Conservation (phyloP, 805 yeast genomes). For the Candida xiaguanensis region DNA sequence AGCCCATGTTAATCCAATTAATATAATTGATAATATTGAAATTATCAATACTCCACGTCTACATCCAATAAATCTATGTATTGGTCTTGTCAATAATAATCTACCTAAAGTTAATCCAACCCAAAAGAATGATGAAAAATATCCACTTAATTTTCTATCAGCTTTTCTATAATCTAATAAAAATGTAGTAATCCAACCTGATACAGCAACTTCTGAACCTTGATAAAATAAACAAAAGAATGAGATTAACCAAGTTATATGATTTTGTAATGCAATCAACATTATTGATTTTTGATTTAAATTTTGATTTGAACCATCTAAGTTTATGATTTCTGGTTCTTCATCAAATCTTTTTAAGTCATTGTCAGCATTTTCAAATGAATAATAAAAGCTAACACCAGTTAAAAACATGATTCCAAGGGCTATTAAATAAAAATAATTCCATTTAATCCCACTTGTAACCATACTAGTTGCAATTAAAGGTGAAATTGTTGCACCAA, state of each 20-base stretch:
- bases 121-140: slow-evolving; percentile 70
- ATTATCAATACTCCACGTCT: slow-evolving; percentile 41
- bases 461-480: slow-evolving; percentile 57
- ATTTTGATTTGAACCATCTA: background rate
- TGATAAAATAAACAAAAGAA: slow-evolving; percentile 56
- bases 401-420: slow-evolving; percentile 35
- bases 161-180: slow-evolving; percentile 53
- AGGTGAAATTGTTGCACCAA: slow-evolving; percentile 71
- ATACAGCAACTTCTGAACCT: slow-evolving; percentile 67
- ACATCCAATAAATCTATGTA: slow-evolving; percentile 40
- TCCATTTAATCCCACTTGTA: slow-evolving; percentile 49
- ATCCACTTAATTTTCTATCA: slow-evolving; percentile 47
- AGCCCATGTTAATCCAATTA: slow-evolving; percentile 45
- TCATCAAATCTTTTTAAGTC: slow-evolving; percentile 39
- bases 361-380: slow-evolving; percentile 48
- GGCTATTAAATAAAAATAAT: slow-evolving; percentile 49
- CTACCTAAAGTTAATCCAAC: slow-evolving; percentile 67
- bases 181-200: slow-evolving; percentile 69
- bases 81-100: slow-evolving; percentile 41
- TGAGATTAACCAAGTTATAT: slow-evolving; percentile 47
- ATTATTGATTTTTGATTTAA: slow-evolving; percentile 17
- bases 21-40: slow-evolving; percentile 28
- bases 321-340: background rate
- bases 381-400: slow-evolving; percentile 28
- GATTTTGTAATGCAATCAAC: slow-evolving; percentile 35